These are phyloP conservation scores for Auricularia cornea DNA, from an alignment of 768 basidiomycete genomes.

Conservation along the genomic window DNA sequence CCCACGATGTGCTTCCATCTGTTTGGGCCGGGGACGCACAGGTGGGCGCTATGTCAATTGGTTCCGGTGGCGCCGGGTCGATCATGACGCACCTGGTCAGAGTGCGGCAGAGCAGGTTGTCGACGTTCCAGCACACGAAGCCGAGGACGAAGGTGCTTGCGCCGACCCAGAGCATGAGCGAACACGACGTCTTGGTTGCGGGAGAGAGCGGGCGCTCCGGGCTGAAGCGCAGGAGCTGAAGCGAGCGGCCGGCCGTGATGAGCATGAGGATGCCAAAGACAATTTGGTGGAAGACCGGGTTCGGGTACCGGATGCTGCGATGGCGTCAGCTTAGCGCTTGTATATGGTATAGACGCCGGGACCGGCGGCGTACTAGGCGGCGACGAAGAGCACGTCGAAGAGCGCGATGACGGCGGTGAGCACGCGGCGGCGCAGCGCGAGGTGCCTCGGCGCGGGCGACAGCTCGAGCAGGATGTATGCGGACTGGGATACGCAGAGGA, in stretches of 20 bases:
- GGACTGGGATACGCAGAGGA: constrained; percentile 56
- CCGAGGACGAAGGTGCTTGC: constrained; percentile 50
- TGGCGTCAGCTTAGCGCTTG: background rate
- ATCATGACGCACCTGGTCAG: constrained; percentile 29
- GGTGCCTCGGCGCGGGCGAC: constrained; percentile 28
- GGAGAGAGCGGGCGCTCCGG: constrained; percentile 28
- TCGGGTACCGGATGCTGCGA: constrained; percentile 52
- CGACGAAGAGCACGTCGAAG: constrained; percentile 57
- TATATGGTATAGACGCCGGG: background rate
- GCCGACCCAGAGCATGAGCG: constrained; percentile 44
- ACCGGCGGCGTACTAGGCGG: constrained; percentile 54
- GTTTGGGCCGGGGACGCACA: no score
- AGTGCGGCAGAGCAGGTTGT: constrained; percentile 63
- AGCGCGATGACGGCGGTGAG: constrained; percentile 28
- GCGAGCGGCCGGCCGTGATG: constrained; percentile 36
- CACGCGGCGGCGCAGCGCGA: constrained; percentile 14
- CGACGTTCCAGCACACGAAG: constrained; percentile 72
- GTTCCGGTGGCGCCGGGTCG: background rate
- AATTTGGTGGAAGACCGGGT: constrained; percentile 73
- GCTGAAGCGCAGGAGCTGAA: constrained; percentile 43
- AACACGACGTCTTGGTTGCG: constrained; percentile 27
- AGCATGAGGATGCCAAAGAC: constrained; percentile 59
- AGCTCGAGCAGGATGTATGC: constrained; percentile 55
- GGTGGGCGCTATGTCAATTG: background rate
- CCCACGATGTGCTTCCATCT: constrained; percentile 46